phyloP scores from a whole-genome alignment of 768 basidiomycete species.

The Butyriboletus loyo region DNA sequence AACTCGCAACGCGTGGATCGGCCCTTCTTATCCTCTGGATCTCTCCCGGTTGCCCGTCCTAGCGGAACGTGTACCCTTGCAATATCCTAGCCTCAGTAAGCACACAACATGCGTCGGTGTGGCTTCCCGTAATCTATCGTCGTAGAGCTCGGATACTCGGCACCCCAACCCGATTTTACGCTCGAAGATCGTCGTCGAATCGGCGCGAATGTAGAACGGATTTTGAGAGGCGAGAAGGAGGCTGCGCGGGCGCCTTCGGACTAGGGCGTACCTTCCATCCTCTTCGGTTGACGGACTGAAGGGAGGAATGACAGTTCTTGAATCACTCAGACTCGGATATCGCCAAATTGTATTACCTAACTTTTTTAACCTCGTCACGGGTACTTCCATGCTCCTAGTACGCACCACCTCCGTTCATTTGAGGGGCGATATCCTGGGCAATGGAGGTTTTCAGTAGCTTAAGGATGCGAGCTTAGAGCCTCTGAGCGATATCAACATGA shows the following conservation, averaged over 20 bases:
- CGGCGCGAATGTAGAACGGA: constrained; percentile 58
- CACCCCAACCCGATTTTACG: constrained; percentile 43
- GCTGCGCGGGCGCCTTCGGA: constrained; percentile 59
- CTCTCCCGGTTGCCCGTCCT: constrained; percentile 52
- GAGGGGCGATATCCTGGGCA: too few species aligned
- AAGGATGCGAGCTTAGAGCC: too few species aligned
- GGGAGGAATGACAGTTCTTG: background rate
- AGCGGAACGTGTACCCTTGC: constrained; percentile 54
- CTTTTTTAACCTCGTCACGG: too few species aligned
- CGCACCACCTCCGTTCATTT: too few species aligned
- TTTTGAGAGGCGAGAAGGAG: constrained; percentile 59
- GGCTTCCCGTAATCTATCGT: background rate
- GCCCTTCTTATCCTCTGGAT: constrained; percentile 66
- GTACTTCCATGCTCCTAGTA: too few species aligned
- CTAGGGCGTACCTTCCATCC: constrained; percentile 2
- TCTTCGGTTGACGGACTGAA: background rate
- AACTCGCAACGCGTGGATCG: constrained; percentile 69
- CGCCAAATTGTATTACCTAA: background rate
- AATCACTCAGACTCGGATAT: background rate
- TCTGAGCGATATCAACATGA: too few species aligned
- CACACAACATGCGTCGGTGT: background rate
- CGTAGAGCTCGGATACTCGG: constrained; percentile 70
- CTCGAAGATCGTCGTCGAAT: constrained; percentile 60
- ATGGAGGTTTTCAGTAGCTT: too few species aligned
- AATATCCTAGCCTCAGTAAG: constrained; percentile 66